Conservation (phyloP, 805 yeast genomes). For the Candida corydali region DNA sequence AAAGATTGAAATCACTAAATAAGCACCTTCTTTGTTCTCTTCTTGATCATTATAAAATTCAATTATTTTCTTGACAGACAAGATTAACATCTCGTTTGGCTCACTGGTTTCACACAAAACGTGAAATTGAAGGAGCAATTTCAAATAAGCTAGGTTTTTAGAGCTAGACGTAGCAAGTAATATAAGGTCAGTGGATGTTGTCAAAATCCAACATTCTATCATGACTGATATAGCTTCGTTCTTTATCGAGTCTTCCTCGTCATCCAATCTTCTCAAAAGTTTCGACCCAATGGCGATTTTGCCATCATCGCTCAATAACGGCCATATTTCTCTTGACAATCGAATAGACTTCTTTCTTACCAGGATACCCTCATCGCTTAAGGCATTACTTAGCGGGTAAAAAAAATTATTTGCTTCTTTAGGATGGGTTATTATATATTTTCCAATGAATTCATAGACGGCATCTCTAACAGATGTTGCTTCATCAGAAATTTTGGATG, state of each 20-base stretch:
- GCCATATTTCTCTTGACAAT: slow-evolving; percentile 47
- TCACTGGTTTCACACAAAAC: slow-evolving; percentile 28
- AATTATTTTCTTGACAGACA: slow-evolving; percentile 21
- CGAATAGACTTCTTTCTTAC: slow-evolving; percentile 63
- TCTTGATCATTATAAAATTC: slow-evolving; percentile 29
- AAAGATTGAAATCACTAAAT: slow-evolving; percentile 53
- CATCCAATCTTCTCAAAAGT: slow-evolving; percentile 55
- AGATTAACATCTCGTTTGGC: not conserved
- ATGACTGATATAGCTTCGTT: slow-evolving; percentile 18
- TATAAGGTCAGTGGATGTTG: slow-evolving; percentile 1
- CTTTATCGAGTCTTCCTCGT: slow-evolving; percentile 56
- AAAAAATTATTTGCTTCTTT: slow-evolving; percentile 47
- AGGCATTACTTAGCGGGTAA: slow-evolving; percentile 43
- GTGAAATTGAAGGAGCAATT: slow-evolving; percentile 34
- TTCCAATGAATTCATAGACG: slow-evolving; percentile 60
- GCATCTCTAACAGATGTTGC: slow-evolving; percentile 78
- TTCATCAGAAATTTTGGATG: slow-evolving; percentile 48
- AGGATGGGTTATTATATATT: slow-evolving; percentile 41
- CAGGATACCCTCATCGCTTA: slow-evolving; percentile 56
- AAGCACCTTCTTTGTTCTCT: slow-evolving; percentile 25
- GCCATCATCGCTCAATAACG: slow-evolving; percentile 21
- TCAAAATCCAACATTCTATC: slow-evolving; percentile 3
- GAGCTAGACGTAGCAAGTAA: slow-evolving; percentile 32
- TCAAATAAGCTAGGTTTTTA: slow-evolving; percentile 18
- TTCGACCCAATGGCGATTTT: slow-evolving; percentile 46